Base-by-base conservation (phyloP, 2,329 filamentous ascomycete species). In the Blumeria graminis region DNA sequence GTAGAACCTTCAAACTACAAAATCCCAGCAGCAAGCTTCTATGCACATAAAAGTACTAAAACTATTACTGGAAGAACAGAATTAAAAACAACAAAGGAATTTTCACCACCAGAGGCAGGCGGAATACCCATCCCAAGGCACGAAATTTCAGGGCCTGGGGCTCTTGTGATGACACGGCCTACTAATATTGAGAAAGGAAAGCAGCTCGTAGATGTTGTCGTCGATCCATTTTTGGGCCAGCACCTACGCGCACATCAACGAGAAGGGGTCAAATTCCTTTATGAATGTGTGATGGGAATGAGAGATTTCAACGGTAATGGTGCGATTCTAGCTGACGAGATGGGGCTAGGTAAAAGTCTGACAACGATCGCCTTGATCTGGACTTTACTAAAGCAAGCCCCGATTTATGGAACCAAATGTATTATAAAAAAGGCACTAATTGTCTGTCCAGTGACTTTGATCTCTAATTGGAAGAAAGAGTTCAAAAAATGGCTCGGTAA, bases 251-350 rank as follows among this genome's bases (percentile, higher is more conserved):
- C 77, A 11, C 82, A 86, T 65, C 82, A 86, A 64, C 73, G 78
- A 13, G 77, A 82, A 63, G 82, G 82, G 22, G 80, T 86, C 0
- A 71, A 76, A 54, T 86, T 86, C 62, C 66, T 86, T 46, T 86
- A 86, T 63, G 82, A 86, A 67, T 85, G 82, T 64, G 78, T 86
- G 0, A 86, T 86, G 82, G 82, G 82, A 5, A 76, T 85, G 73
- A 74, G 80, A 45, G 69, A 73, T 45, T 80, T 76, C 59, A 77
- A 77, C 62, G 81, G 82, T 1, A 75, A 82, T 66, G 82, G 82
- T 28, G 82, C 81, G 3, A 80, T 86, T 58, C 70, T 86, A 53
- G 82, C 82, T 1, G 82, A 86, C 64, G 82, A 86, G 62, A 86
- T 86, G 82, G 82, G 82, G 0, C 67, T 86, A 1, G 82, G 82